Evolutionary conservation across 1,284 basidiomycete genomes (phyloP).

Genomic region (Cryptococcus neoformans): DNA sequence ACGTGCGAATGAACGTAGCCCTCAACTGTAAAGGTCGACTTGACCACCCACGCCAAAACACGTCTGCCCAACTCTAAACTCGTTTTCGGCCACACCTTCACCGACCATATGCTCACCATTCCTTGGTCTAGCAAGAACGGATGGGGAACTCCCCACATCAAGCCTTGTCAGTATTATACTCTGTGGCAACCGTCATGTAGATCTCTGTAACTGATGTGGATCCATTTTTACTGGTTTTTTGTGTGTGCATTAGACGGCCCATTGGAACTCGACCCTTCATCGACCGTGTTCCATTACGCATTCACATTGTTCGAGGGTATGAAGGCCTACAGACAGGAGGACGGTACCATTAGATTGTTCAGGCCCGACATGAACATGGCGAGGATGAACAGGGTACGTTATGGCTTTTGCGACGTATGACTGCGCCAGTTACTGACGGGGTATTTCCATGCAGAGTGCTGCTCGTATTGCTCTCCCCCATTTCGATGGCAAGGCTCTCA

Average conservation of each 20-base stretch:
- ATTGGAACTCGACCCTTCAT: slow-evolving; percentile 73
- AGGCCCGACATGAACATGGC: slow-evolving; percentile 98
- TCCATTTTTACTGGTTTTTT: not conserved
- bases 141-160: slow-evolving; percentile 80
- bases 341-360: slow-evolving; percentile 82
- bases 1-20: slow-evolving; percentile 45
- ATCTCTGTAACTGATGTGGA: not conserved
- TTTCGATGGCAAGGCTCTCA: slow-evolving; percentile 75
- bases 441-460: slow-evolving; percentile 30
- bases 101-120: slow-evolving; percentile 90
- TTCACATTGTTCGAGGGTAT: slow-evolving; percentile 80
- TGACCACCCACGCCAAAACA: slow-evolving; percentile 51
- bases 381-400: slow-evolving; percentile 54
- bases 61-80: slow-evolving; percentile 49
- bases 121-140: slow-evolving; percentile 71
- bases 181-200: slow-evolving; percentile 2
- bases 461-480: slow-evolving; percentile 53
- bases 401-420: not conserved
- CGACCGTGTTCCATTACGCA: slow-evolving; percentile 92
- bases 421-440: not conserved
- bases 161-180: slow-evolving; percentile 62
- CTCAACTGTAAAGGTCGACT: slow-evolving; percentile 54
- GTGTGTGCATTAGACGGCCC: slow-evolving; percentile 60
- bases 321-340: slow-evolving; percentile 85
- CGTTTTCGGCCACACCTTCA: slow-evolving; percentile 58